Evolutionary conservation across 345 rosid genomes (phyloP).

Genomic region (Raphanus raphanistrum): DNA sequence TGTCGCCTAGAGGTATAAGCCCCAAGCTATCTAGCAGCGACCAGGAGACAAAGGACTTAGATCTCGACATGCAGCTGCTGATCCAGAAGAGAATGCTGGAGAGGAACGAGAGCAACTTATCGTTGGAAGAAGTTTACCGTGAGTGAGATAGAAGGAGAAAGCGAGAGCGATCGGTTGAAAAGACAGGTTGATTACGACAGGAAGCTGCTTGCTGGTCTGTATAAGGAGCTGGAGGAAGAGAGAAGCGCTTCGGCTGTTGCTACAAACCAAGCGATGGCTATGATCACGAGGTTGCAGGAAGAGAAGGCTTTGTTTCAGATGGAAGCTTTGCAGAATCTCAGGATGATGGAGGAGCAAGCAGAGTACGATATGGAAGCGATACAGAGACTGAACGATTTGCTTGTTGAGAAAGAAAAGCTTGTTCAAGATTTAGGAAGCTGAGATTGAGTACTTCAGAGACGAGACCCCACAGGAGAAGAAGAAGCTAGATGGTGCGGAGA

Average conservation of each 20-base stretch:
- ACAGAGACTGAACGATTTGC: slow-evolving; percentile 72
- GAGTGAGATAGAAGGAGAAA: slow-evolving; percentile 88
- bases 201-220: slow-evolving; percentile 53
- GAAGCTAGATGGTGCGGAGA: slow-evolving; percentile 23
- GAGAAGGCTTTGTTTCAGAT: slow-evolving; percentile 86
- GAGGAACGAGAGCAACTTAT: slow-evolving; percentile 82
- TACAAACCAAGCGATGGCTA: slow-evolving; percentile 95
- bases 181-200: slow-evolving; percentile 83
- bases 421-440: slow-evolving; percentile 86
- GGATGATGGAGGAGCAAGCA: slow-evolving; percentile 92
- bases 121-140: slow-evolving; percentile 75
- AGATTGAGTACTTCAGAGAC: slow-evolving; percentile 62
- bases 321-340: slow-evolving; percentile 87
- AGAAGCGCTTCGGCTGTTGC: slow-evolving; percentile 85
- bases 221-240: slow-evolving; percentile 91
- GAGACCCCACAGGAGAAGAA: slow-evolving; percentile 42
- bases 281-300: slow-evolving; percentile 95
- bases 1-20: slow-evolving; percentile 52
- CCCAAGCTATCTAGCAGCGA: slow-evolving; percentile 59
- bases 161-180: slow-evolving; percentile 64
- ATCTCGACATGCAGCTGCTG: slow-evolving; percentile 53
- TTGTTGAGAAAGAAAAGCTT: slow-evolving; percentile 73
- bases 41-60: slow-evolving; percentile 45
- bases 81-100: slow-evolving; percentile 73
- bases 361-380: slow-evolving; percentile 94